Conservation (phyloP, 805 yeast genomes). For the Yarrowia alimentaria region DNA sequence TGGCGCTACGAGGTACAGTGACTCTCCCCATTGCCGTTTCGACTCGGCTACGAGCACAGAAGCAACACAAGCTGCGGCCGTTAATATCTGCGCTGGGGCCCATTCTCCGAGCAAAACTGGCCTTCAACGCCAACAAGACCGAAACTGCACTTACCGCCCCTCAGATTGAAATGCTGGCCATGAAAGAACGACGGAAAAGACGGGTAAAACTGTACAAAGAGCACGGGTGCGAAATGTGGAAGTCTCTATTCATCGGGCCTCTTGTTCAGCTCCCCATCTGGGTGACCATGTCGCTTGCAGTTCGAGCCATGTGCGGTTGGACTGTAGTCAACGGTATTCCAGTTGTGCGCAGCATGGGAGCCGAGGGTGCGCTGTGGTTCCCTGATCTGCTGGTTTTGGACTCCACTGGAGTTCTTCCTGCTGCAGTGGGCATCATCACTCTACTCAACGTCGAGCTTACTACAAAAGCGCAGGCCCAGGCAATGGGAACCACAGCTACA, state of each 20-base stretch:
- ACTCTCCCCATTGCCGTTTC: slow-evolving; percentile 77
- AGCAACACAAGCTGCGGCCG: slow-evolving; percentile 71
- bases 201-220: slow-evolving; percentile 68
- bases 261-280: slow-evolving; percentile 83
- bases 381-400: slow-evolving; percentile 59
- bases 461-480: slow-evolving; percentile 45
- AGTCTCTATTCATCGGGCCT: slow-evolving; percentile 65
- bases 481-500: slow-evolving; percentile 38
- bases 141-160: slow-evolving; percentile 58
- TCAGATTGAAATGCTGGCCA: slow-evolving; percentile 68
- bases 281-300: slow-evolving; percentile 72
- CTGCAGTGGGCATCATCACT: slow-evolving; percentile 66
- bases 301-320: slow-evolving; percentile 70
- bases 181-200: slow-evolving; percentile 74
- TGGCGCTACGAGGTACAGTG: slow-evolving; percentile 59
- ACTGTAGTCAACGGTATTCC: slow-evolving; percentile 38
- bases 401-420: slow-evolving; percentile 63
- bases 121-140: slow-evolving; percentile 39
- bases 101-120: slow-evolving; percentile 55
- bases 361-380: slow-evolving; percentile 62
- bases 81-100: slow-evolving; percentile 74
- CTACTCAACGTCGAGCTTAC: slow-evolving; percentile 83
- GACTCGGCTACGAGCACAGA: slow-evolving; percentile 66
- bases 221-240: slow-evolving; percentile 75
- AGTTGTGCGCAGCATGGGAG: slow-evolving; percentile 39